These are phyloP conservation scores for Cymbopogon citratus DNA, from an alignment of 176 grass and related monocot genomes.

Conservation along the genomic window DNA sequence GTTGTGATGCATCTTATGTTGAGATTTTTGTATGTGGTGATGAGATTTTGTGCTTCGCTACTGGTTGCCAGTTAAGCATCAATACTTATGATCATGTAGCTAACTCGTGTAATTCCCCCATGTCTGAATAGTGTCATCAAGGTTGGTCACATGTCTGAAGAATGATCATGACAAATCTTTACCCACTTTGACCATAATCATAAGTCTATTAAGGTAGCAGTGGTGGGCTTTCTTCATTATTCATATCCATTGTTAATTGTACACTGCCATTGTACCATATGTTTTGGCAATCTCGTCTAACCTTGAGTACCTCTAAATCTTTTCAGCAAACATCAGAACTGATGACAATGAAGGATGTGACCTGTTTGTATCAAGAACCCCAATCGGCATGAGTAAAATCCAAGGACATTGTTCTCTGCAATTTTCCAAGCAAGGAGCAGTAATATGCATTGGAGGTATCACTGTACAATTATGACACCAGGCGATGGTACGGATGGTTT, in stretches of 20 bases:
- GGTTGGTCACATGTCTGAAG: not conserved
- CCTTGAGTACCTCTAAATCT: not conserved
- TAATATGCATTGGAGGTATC: not conserved
- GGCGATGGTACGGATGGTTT: not conserved
- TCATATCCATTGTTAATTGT: not conserved
- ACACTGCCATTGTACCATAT: not conserved
- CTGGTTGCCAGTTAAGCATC: constrained; percentile 1
- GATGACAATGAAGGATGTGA: not conserved
- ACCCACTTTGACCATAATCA: not conserved
- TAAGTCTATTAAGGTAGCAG: not conserved
- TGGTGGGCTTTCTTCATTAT: constrained; percentile 4
- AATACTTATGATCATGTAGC: not conserved
- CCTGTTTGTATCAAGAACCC: not conserved
- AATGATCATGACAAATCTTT: not conserved
- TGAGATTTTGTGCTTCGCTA: not conserved
- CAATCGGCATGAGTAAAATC: not conserved
- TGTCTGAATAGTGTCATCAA: constrained; percentile 3
- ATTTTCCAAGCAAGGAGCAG: not conserved
- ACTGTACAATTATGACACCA: not conserved
- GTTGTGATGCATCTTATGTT: not conserved
- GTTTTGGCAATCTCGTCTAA: not conserved
- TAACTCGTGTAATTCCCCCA: not conserved
- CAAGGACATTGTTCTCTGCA: not conserved
- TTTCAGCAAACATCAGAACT: not conserved
- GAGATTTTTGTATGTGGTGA: not conserved